Percentiles rank a stretch among this genome's conserved stretches.
phyloP scores from a whole-genome alignment of 2,329 filamentous ascomycete genomes.

The Colletotrichum spinosum region DNA sequence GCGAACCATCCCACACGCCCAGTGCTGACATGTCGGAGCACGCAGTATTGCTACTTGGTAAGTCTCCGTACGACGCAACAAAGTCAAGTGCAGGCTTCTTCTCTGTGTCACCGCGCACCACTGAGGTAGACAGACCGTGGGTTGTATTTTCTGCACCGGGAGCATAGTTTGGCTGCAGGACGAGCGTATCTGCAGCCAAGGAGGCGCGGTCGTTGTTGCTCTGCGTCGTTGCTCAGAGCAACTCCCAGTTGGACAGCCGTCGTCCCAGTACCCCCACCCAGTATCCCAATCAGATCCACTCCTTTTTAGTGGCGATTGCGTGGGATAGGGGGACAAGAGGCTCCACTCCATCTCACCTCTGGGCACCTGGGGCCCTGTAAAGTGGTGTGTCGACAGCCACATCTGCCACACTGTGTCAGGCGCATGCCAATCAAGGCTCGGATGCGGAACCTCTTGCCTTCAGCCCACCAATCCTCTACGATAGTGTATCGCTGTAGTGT shows the following conservation, averaged over 20 bases:
- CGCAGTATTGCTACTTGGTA: too few relatives aligned
- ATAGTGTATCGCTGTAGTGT: too few relatives aligned
- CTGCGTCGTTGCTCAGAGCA: slow-evolving; percentile 34
- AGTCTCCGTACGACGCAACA: too few relatives aligned
- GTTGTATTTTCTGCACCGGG: too few relatives aligned
- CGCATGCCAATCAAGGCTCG: slow-evolving; percentile 10
- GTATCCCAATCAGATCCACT: slow-evolving; percentile 35
- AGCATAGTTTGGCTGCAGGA: too few relatives aligned
- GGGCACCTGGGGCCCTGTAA: neutral
- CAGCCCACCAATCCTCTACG: too few relatives aligned
- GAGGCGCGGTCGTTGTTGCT: slow-evolving; percentile 21
- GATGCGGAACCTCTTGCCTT: slow-evolving; percentile 19
- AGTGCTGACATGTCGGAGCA: too few relatives aligned
- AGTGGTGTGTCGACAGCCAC: too few relatives aligned
- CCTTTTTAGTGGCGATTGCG: slow-evolving; percentile 31
- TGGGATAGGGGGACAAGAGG: slow-evolving; percentile 30
- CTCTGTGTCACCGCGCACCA: too few relatives aligned
- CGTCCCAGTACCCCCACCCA: slow-evolving; percentile 25
- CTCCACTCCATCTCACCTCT: slow-evolving; percentile 1
- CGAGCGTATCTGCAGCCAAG: neutral
- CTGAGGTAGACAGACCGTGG: too few relatives aligned
- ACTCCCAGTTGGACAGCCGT: slow-evolving; percentile 36
- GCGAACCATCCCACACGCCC: neutral
- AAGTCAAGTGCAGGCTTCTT: too few relatives aligned
- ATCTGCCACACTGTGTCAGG: neutral